Evolutionary conservation across 2,329 filamentous ascomycete genomes (phyloP).

Genomic region (Cadophora sp.): DNA sequence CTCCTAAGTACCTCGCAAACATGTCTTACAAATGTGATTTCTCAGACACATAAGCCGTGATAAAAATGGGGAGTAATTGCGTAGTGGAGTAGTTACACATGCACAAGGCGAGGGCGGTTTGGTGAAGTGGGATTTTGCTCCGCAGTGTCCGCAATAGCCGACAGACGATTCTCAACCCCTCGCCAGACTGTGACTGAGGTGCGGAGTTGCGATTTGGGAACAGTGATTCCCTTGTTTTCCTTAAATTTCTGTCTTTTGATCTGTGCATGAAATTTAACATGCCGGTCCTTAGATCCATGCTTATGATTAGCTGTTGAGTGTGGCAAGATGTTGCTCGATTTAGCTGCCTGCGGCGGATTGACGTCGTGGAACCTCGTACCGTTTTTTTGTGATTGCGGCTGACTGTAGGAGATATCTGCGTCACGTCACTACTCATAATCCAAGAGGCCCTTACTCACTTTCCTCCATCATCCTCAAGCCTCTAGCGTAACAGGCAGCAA

Average conservation of each 20-base stretch:
- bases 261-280: background rate
- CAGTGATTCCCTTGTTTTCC: too few species aligned
- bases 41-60: constrained; percentile 6
- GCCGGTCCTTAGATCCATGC: background rate
- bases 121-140: constrained; percentile 1
- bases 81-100: constrained; percentile 2
- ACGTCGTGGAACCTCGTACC: background rate
- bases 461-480: background rate
- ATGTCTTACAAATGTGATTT: background rate
- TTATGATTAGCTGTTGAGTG: background rate
- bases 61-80: background rate
- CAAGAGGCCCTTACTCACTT: background rate
- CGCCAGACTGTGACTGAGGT: background rate
- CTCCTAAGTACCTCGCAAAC: background rate
- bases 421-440: background rate
- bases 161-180: too few species aligned
- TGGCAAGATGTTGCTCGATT: background rate
- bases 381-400: background rate
- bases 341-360: background rate
- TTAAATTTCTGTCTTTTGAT: too few species aligned
- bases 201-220: background rate
- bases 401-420: background rate
- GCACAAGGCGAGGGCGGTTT: background rate
- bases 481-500: background rate
- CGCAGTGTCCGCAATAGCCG: constrained; percentile 9